Evolutionary conservation across 352 stramenopile species (phyloP).

Genomic region (Plasmopara halstedii): DNA sequence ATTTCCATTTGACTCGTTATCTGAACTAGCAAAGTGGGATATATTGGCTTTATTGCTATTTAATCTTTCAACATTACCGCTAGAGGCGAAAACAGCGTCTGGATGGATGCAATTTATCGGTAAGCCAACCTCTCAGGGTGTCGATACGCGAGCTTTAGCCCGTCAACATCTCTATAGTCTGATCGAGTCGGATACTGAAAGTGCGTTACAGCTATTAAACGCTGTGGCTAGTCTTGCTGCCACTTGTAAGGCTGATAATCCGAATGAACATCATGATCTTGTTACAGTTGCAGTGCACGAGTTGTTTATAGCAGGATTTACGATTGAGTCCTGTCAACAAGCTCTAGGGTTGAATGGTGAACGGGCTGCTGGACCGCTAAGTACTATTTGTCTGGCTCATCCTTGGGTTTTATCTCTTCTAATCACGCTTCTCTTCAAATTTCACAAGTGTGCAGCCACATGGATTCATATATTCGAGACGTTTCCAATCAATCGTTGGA

Average conservation of each 20-base stretch:
- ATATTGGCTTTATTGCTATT: constrained; percentile 70
- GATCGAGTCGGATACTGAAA: constrained; percentile 55
- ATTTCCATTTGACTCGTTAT: constrained; percentile 68
- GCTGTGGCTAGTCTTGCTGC: constrained; percentile 55
- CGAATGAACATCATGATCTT: constrained; percentile 30
- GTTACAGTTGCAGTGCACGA: constrained; percentile 56
- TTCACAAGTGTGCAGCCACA: constrained; percentile 68
- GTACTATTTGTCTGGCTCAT: constrained; percentile 53
- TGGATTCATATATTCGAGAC: constrained; percentile 83
- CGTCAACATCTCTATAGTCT: constrained; percentile 50
- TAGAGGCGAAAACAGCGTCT: constrained; percentile 41
- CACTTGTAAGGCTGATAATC: constrained; percentile 10
- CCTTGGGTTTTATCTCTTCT: constrained; percentile 56
- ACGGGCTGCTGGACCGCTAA: constrained; percentile 41
- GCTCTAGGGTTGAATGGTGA: constrained; percentile 44
- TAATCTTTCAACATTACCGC: constrained; percentile 53
- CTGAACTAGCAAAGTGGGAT: constrained; percentile 76
- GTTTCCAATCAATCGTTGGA: constrained; percentile 81
- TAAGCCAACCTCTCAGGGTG: constrained; percentile 19
- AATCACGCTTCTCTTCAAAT: constrained; percentile 60
- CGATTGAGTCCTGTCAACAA: constrained; percentile 34
- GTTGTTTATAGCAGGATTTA: constrained; percentile 56
- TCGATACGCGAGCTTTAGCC: constrained; percentile 24
- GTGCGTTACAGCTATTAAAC: constrained; percentile 60
- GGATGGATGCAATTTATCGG: constrained; percentile 68